These are phyloP conservation scores for Rhododendron williamsianum DNA, from an alignment of 148 eudicot genomes.

Conservation along the genomic window DNA sequence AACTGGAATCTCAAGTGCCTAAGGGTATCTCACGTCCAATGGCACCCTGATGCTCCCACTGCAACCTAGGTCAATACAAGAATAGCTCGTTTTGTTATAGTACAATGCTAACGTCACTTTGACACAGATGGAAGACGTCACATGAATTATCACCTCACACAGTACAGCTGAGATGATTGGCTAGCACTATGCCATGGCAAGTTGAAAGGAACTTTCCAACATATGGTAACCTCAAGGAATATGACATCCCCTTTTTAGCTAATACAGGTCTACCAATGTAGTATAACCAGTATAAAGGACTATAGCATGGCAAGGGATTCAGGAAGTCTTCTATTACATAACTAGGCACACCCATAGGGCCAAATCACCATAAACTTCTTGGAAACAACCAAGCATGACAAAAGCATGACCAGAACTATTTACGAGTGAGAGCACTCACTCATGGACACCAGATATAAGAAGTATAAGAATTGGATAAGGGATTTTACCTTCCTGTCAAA, in stretches of 20 bases:
- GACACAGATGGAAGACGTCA: neutral
- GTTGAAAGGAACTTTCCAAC: neutral
- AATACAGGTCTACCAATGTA: neutral
- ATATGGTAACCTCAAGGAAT: neutral
- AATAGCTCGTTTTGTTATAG: neutral
- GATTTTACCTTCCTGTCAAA: slow-evolving; percentile 78
- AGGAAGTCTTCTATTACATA: neutral
- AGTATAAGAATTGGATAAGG: neutral
- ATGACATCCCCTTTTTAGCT: neutral
- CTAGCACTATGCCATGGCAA: neutral
- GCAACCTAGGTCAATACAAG: neutral
- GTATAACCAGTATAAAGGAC: neutral
- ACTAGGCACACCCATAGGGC: neutral
- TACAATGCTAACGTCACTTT: neutral
- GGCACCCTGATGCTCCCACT: neutral
- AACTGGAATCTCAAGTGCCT: neutral
- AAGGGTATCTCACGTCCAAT: neutral
- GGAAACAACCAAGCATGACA: neutral
- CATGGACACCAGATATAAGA: neutral
- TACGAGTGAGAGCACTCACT: neutral
- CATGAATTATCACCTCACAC: neutral
- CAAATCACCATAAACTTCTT: slow-evolving; percentile 2
- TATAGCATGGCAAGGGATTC: neutral
- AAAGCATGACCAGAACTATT: neutral
- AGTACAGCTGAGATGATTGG: neutral